Base-by-base conservation (phyloP, 2,329 filamentous ascomycete species). In the Dothideomycetidae sp. region DNA sequence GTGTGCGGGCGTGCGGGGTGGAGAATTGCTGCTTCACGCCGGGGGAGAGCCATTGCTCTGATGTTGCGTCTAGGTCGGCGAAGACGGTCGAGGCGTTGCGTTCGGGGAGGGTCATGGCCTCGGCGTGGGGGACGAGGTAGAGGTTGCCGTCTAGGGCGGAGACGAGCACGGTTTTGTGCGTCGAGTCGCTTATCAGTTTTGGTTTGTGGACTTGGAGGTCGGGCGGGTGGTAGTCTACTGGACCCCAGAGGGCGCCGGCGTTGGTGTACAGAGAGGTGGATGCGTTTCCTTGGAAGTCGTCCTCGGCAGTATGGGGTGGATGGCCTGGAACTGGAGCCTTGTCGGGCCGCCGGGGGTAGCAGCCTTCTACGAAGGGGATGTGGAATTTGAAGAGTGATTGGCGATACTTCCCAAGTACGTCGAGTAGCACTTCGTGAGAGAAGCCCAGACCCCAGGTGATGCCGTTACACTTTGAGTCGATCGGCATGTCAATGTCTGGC, bases 141-240 rank as follows among this genome's bases (percentile, higher is more conserved):
- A 38, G 11, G 16, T 38, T 38, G 17, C 36, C 36, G 28, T 38
- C 36, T 10, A 14, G 13, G 10, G 36, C 36, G 26, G 21, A 30
- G 12, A 38, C 26, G 10, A 38, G 21, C 2, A 26, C 18, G 13
- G 32, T 12, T 18, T 23, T 23, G 3, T 18, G 12, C 10, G 15
- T 18, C 5, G 4, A 10, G 17, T 34, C 32, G 9, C 5, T 12
- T 12, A 34, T 34, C 4, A 34, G n/a, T 9, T 12, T 18, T 13
- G 16, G 19, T 10, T 5, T 34, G 16, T 34, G 19, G 9, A 15
- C 10, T 5, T 10, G 4, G 4, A 34, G 12, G 7, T 13, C 18
- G 15, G 17, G 9, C 4, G 15, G 10, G n/a, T n/a, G n/a, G n/a
- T n/a, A n/a, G n/a, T n/a, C n/a, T 10, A 21, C 15, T 5, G 10